Evolutionary conservation across 257 asterid species (phyloP).

Genomic region (Solanum etuberosum): DNA sequence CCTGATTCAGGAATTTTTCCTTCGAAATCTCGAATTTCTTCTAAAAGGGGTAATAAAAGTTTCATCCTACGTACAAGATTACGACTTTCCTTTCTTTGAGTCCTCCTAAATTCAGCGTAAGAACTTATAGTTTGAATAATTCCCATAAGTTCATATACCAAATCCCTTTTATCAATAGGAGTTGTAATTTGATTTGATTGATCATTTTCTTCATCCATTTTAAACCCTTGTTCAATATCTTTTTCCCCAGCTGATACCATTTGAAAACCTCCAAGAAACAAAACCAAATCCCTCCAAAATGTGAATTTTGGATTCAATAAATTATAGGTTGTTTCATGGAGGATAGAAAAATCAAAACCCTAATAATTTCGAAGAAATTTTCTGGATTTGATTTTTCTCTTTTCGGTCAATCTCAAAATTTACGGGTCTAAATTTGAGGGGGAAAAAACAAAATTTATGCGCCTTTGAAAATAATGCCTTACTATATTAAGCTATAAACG

Average conservation of each 20-base stretch:
- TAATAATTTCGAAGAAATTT: not conserved
- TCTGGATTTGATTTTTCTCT: not conserved
- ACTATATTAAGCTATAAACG: not conserved
- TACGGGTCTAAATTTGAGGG: not conserved
- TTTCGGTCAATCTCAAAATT: not conserved
- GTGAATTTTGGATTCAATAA: not conserved
- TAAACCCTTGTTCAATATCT: constrained; percentile 12
- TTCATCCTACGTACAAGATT: constrained; percentile 46
- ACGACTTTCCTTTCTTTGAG: constrained; percentile 59
- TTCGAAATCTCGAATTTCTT: constrained; percentile 37
- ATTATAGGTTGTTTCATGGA: not conserved
- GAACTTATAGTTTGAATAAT: constrained; percentile 33
- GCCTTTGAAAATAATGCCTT: not conserved
- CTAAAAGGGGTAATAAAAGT: constrained; percentile 48
- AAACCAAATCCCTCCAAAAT: not conserved
- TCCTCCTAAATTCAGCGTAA: constrained; percentile 52
- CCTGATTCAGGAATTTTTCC: constrained; percentile 29
- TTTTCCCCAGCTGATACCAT: constrained; percentile 1
- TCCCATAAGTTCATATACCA: constrained; percentile 41
- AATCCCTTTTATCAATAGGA: constrained; percentile 15
- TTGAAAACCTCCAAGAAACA: not conserved
- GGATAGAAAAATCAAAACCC: constrained; percentile 1
- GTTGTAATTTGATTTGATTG: constrained; percentile 10
- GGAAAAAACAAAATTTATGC: not conserved
- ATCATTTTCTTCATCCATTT: constrained; percentile 16